These are phyloP conservation scores for Gaertneriomyces semiglobifer DNA, from an alignment of 192 early-diverging fungal species.

Conservation along the genomic window DNA sequence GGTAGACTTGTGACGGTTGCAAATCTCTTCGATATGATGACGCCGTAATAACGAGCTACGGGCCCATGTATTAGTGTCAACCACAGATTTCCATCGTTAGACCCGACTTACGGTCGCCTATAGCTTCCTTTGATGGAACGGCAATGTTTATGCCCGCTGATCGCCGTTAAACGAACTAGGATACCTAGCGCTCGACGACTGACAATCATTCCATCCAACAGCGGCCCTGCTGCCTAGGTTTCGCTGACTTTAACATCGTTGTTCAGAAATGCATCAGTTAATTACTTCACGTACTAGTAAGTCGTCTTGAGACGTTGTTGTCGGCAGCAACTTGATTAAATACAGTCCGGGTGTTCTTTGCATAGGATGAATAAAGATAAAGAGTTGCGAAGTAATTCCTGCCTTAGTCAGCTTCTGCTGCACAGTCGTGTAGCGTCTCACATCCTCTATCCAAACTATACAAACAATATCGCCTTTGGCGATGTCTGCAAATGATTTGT, in stretches of 20 bases:
- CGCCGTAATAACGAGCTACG: constrained; percentile 33
- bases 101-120: constrained; percentile 51
- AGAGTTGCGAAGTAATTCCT: constrained; percentile 29
- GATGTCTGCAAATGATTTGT: constrained; percentile 33
- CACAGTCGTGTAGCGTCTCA: constrained; percentile 26
- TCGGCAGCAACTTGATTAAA: constrained; percentile 60
- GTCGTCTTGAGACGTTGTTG: not conserved
- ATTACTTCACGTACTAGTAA: not conserved
- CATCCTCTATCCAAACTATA: constrained; percentile 73
- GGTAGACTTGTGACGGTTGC: constrained; percentile 31
- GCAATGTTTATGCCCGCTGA: constrained; percentile 60
- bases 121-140: constrained; percentile 52
- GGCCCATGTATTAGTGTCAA: not conserved
- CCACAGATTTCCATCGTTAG: not conserved
- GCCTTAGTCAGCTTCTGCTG: constrained; percentile 3
- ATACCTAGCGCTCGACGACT: constrained; percentile 62
- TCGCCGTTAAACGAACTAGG: constrained; percentile 68
- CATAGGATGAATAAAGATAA: constrained; percentile 69
- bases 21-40: constrained; percentile 44
- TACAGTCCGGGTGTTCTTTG: constrained; percentile 59
- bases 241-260: not conserved
- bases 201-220: constrained; percentile 71
- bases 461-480: constrained; percentile 60
- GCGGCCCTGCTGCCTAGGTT: constrained; percentile 53
- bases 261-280: too few relatives aligned